Conservation (phyloP, 257 asterid genomes). For the Paulownia fortunei region DNA sequence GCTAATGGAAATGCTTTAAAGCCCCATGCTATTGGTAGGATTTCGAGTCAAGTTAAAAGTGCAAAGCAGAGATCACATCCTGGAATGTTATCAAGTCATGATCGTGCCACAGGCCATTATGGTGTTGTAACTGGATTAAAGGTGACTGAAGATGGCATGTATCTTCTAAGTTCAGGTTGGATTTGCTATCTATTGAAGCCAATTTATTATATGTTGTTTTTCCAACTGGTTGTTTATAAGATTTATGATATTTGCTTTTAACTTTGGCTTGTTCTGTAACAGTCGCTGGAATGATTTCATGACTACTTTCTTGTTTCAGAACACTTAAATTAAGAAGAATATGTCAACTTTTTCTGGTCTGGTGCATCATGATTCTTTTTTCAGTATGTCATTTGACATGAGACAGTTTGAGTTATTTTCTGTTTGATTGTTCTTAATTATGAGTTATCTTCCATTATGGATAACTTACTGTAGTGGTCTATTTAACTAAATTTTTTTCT, state of each 20-base stretch:
- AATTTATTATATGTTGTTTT: not conserved
- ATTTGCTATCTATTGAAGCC: conserved; percentile 27
- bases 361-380: not conserved
- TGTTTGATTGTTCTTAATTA: not conserved
- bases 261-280: conserved; percentile 4
- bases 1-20: conserved; percentile 56
- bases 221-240: conserved; percentile 2
- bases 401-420: conserved; percentile 12
- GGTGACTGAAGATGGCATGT: conserved; percentile 91
- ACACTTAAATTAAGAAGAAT: conserved; percentile 17
- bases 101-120: conserved; percentile 96
- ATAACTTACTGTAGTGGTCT: not conserved
- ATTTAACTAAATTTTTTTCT: not conserved
- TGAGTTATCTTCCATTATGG: not conserved
- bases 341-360: not conserved
- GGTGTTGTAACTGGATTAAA: conserved; percentile 90
- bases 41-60: conserved; percentile 60
- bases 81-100: conserved; percentile 87
- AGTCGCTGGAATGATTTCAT: not conserved
- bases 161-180: conserved; percentile 96
- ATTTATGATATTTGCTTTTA: not conserved
- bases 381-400: not conserved
- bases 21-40: conserved; percentile 52
- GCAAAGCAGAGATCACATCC: conserved; percentile 92
- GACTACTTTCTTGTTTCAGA: not conserved